A percentile compares a stretch with the other conserved stretches of the same genome.
phyloP scores from a whole-genome alignment of 208 protist genomes.

The Blastocrithidia nonstop region DNA sequence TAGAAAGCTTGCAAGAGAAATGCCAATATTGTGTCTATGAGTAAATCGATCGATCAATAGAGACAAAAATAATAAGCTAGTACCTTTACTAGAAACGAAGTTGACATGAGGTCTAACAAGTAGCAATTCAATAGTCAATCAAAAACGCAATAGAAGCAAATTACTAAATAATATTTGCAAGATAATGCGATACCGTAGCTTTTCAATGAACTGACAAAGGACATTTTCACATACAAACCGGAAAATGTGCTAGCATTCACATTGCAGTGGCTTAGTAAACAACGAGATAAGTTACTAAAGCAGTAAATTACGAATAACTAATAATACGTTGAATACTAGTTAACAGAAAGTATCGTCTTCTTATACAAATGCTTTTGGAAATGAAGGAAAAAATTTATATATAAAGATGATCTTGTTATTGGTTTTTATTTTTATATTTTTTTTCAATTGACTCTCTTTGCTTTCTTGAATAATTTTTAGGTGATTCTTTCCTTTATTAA shows the following conservation, averaged over 20 bases:
- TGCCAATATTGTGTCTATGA: too few species aligned
- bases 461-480: too few species aligned
- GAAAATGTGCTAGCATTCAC: constrained; percentile 38
- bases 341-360: not conserved
- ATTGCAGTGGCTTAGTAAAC: constrained; percentile 27
- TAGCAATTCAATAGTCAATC: too few species aligned
- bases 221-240: constrained; percentile 27
- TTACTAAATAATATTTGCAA: constrained; percentile 10
- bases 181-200: constrained; percentile 16
- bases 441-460: too few species aligned
- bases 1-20: too few species aligned
- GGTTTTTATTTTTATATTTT: constrained; percentile 4
- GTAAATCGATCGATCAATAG: too few species aligned
- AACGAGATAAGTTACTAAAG: constrained; percentile 8
- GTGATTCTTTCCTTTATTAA: too few species aligned
- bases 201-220: constrained; percentile 36
- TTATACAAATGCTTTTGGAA: not conserved
- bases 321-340: not conserved
- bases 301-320: too few species aligned
- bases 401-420: not conserved
- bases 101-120: too few species aligned
- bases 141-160: not conserved
- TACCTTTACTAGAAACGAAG: too few species aligned
- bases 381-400: not conserved
- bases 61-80: too few species aligned